Percentiles rank a stretch among this genome's conserved stretches.
These are phyloP conservation scores for Mortierella sp. DNA, from an alignment of 371 early-diverging fungal species.

Conservation along the genomic window DNA sequence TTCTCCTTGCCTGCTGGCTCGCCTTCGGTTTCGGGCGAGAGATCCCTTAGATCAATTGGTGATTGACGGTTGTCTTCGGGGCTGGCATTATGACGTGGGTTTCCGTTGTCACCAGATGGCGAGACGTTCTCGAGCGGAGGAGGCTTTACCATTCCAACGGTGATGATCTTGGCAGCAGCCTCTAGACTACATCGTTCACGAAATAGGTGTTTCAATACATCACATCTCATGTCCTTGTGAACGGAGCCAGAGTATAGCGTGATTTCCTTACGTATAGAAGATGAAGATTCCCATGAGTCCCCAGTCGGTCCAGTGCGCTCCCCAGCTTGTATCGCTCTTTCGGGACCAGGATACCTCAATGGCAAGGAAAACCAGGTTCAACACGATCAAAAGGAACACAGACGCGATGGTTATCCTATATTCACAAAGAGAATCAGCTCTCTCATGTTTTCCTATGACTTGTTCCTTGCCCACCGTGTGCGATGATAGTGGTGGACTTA, in stretches of 20 bases:
- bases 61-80: conserved; percentile 29
- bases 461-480: too few species aligned
- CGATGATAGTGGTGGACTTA: too few species aligned
- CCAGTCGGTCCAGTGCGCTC: conserved; percentile 66
- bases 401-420: too few species aligned
- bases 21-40: too few species aligned
- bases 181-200: conserved; percentile 45
- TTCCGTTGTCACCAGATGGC: too few species aligned
- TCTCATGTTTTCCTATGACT: too few species aligned
- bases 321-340: conserved; percentile 57
- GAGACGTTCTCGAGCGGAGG: too few species aligned
- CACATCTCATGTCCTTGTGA: too few species aligned
- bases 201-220: not conserved
- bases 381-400: conserved; percentile 57
- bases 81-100: conserved; percentile 22
- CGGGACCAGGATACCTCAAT: conserved; percentile 58
- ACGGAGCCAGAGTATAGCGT: too few species aligned
- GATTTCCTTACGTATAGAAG: conserved; percentile 64
- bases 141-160: conserved; percentile 59
- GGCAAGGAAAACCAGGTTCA: conserved; percentile 60
- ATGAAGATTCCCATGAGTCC: conserved; percentile 63
- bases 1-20: too few species aligned
- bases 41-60: too few species aligned
- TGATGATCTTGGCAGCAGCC: conserved; percentile 60
- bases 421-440: too few species aligned